phyloP scores from a whole-genome alignment of 495 filamentous ascomycete species.

The Niebla homalea region DNA sequence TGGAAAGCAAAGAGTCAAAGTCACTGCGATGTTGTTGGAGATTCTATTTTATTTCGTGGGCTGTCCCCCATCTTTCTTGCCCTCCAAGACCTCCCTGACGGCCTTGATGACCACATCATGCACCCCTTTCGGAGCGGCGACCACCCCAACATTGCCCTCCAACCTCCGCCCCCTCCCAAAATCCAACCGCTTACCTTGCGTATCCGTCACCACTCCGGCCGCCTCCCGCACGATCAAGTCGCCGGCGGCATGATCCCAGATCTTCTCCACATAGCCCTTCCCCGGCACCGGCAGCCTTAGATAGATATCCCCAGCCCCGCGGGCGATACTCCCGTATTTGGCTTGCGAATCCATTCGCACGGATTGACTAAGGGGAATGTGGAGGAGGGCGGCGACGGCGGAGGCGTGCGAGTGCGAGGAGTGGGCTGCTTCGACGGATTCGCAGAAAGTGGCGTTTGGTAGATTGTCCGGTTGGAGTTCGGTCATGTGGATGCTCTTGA shows the following conservation, averaged over 20 bases:
- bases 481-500: constrained; percentile 59
- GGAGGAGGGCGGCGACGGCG: constrained; percentile 67
- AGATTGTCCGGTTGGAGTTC: no score
- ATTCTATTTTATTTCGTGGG: no score
- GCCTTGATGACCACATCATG: constrained; percentile 67
- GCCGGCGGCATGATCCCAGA: constrained; percentile 98
- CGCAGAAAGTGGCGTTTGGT: constrained; percentile 70
- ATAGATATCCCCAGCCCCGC: constrained; percentile 91
- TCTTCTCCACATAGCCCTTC: constrained; percentile 91
- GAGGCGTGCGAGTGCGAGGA: constrained; percentile 77
- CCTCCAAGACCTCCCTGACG: constrained; percentile 64
- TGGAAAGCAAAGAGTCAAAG: no score
- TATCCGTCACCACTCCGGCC: constrained; percentile 82
- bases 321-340: constrained; percentile 92
- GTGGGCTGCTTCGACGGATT: constrained; percentile 86
- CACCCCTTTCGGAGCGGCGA: constrained; percentile 66
- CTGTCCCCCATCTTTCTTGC: constrained; percentile 22
- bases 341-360: constrained; percentile 95
- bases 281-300: constrained; percentile 63
- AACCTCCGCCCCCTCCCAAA: constrained; percentile 81
- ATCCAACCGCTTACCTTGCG: constrained; percentile 63
- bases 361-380: constrained; percentile 61
- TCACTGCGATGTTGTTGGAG: no score
- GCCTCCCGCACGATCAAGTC: constrained; percentile 90
- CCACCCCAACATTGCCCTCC: constrained; percentile 78